Conservation (phyloP, 2,329 filamentous ascomycete genomes). For the Leptoxyphium fumago region DNA sequence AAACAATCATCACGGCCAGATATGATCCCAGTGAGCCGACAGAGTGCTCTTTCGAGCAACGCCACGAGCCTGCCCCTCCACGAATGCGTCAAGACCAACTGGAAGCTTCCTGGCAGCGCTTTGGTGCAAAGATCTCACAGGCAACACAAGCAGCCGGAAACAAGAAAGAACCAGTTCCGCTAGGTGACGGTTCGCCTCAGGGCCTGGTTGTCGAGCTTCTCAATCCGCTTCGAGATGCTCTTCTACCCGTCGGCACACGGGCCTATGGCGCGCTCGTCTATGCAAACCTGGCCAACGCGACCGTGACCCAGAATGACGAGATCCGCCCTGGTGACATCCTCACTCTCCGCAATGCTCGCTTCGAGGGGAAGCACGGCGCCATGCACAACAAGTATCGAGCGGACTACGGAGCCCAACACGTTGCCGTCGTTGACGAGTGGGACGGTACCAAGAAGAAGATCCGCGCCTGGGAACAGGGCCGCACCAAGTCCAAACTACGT, state of each 20-base stretch:
- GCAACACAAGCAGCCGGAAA: constrained; percentile 49
- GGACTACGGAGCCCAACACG: constrained; percentile 63
- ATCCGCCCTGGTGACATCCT: constrained; percentile 89
- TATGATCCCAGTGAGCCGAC: constrained; percentile 63
- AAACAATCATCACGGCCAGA: constrained; percentile 69
- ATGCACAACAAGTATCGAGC: constrained; percentile 89
- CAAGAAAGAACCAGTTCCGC: constrained; percentile 60
- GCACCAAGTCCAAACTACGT: constrained; percentile 84
- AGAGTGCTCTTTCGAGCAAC: constrained; percentile 66
- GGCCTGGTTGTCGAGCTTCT: constrained; percentile 68
- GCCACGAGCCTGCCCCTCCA: constrained; percentile 70
- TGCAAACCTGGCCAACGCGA: constrained; percentile 86
- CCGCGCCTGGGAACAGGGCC: constrained; percentile 83
- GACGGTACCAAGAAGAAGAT: constrained; percentile 98
- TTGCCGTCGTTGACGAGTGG: constrained; percentile 88
- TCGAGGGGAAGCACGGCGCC: constrained; percentile 86
- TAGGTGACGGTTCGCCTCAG: constrained; percentile 72
- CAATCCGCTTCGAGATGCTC: constrained; percentile 51
- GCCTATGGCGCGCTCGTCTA: constrained; percentile 88
- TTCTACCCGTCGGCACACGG: constrained; percentile 73
- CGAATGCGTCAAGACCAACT: constrained; percentile 82
- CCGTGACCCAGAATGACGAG: constrained; percentile 77
- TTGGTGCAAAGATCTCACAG: constrained; percentile 58
- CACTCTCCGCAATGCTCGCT: constrained; percentile 79
- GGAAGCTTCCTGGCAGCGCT: constrained; percentile 68